Evolutionary conservation across 2,329 filamentous ascomycete genomes (phyloP).

Genomic region (Daldinia sp.): DNA sequence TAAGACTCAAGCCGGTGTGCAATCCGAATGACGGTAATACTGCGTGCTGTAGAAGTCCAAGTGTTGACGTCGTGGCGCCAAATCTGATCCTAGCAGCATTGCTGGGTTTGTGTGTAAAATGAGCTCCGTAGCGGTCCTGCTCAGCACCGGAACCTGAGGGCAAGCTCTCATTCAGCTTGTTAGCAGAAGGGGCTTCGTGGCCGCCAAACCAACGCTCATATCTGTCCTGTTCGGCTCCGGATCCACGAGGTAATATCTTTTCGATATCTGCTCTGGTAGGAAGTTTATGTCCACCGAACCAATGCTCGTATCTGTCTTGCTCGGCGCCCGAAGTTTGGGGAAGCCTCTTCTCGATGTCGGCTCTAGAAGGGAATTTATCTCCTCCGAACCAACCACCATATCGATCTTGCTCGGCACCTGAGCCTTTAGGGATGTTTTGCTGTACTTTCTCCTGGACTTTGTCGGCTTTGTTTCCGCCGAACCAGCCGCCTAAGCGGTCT

Average conservation of each 20-base stretch:
- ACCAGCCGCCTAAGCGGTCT: conserved; percentile 44
- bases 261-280: conserved; percentile 35
- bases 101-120: conserved; percentile 34
- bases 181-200: conserved; percentile 29
- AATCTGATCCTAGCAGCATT: conserved; percentile 20
- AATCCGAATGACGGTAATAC: conserved; percentile 66
- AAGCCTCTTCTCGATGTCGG: conserved; percentile 37
- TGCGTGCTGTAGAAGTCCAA: conserved; percentile 66
- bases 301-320: conserved; percentile 44
- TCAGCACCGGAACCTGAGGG: conserved; percentile 38
- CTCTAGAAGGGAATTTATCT: conserved; percentile 37
- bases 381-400: conserved; percentile 44
- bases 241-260: conserved; percentile 33
- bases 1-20: conserved; percentile 63
- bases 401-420: conserved; percentile 46
- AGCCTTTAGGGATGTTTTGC: conserved; percentile 33
- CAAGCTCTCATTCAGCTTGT: conserved; percentile 37
- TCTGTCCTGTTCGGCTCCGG: conserved; percentile 46
- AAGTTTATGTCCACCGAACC: conserved; percentile 40
- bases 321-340: conserved; percentile 40
- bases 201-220: conserved; percentile 43
- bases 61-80: conserved; percentile 45
- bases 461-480: conserved; percentile 38
- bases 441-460: conserved; percentile 35
- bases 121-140: conserved; percentile 43